phyloP scores from a whole-genome alignment of 108 stramenopile genomes.

The Cyclotella choctawhatcheeana region DNA sequence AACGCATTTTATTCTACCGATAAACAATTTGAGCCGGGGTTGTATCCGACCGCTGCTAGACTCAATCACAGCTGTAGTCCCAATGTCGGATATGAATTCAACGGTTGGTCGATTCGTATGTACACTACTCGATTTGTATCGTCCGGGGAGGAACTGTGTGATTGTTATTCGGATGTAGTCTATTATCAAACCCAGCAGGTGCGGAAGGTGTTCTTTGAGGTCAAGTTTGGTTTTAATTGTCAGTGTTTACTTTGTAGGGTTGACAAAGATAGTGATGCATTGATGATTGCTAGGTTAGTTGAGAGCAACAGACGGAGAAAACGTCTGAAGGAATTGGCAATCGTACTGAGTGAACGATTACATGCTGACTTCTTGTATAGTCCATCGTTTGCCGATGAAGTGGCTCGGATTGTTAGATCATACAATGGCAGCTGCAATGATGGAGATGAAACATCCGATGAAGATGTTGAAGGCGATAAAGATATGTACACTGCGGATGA shows the following conservation, averaged over 20 bases:
- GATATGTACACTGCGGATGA: background rate
- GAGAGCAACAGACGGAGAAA: constrained; percentile 3
- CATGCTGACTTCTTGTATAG: constrained; percentile 14
- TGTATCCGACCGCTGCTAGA: constrained; percentile 8
- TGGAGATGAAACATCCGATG: background rate
- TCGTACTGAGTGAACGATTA: background rate
- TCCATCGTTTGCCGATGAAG: background rate
- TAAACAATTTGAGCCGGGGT: background rate
- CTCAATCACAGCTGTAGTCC: constrained; percentile 17
- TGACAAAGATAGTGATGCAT: too few species aligned
- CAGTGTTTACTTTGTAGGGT: constrained; percentile 3
- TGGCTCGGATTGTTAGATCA: background rate
- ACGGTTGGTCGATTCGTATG: background rate
- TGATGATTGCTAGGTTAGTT: background rate
- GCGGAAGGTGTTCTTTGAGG: background rate
- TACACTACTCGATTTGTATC: constrained; percentile 5
- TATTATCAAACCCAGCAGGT: constrained; percentile 2
- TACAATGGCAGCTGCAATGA: background rate
- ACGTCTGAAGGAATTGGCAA: constrained; percentile 21
- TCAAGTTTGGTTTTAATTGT: constrained; percentile 23
- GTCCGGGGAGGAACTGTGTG: constrained; percentile 12
- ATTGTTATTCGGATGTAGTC: constrained; percentile 20
- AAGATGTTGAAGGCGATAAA: background rate
- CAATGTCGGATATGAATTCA: constrained; percentile 23
- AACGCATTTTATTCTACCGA: constrained; percentile 18